Percentiles rank a stretch among this genome's conserved stretches.
Conservation (phyloP, 2,329 filamentous ascomycete species). For the Cyphellophora attinorum region DNA sequence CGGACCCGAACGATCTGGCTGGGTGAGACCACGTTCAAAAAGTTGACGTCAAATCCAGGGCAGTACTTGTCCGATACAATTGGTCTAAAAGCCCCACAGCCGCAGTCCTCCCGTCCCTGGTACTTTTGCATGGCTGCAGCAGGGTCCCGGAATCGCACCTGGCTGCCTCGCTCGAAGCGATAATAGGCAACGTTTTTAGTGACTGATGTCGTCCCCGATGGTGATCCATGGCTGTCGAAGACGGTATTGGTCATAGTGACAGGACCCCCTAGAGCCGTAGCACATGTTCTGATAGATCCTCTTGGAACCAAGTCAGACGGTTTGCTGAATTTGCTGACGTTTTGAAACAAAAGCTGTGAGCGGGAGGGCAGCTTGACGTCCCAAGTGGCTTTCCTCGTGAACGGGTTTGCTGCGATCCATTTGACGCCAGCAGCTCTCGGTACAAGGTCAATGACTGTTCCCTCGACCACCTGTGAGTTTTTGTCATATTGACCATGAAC, state of each 20-base stretch:
- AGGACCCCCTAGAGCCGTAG: background rate
- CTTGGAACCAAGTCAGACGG: background rate
- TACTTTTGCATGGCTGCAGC: conserved; percentile 43
- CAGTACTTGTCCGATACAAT: conserved; percentile 38
- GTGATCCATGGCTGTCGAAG: background rate
- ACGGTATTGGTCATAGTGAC: no score
- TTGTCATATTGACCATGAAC: conserved; percentile 40
- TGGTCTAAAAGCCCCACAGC: conserved; percentile 31
- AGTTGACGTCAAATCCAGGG: conserved; percentile 49
- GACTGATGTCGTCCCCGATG: background rate
- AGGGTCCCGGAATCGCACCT: conserved; percentile 48
- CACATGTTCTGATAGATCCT: background rate
- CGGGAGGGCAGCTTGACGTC: conserved; percentile 14
- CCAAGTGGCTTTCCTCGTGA: conserved; percentile 5
- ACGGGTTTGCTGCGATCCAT: conserved; percentile 41
- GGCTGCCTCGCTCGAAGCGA: conserved; percentile 34
- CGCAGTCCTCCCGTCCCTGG: conserved; percentile 25
- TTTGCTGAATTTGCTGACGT: conserved; percentile 13
- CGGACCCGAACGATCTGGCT: conserved; percentile 42
- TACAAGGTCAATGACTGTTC: conserved; percentile 43
- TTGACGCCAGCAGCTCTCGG: conserved; percentile 36
- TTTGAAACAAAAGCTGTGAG: conserved; percentile 12
- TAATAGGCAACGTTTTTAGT: conserved; percentile 2
- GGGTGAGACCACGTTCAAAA: conserved; percentile 42
- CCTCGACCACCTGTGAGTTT: conserved; percentile 35